Evolutionary conservation across 345 rosid genomes (phyloP).

Genomic region (Limnanthes douglasii): DNA sequence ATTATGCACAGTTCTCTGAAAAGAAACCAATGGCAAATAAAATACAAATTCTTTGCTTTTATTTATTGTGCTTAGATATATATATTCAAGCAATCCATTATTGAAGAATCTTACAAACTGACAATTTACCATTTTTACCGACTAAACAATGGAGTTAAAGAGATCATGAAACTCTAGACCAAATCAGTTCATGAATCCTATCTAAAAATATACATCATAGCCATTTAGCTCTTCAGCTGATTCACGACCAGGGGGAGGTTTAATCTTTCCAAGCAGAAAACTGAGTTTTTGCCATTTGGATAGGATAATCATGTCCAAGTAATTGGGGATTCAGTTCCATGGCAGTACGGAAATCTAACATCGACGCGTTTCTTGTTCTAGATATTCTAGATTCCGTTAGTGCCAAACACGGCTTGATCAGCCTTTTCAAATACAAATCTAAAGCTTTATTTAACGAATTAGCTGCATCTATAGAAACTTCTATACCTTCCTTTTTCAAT

Average conservation of each 20-base stretch:
- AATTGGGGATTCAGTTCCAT: conserved; percentile 49
- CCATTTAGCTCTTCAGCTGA: too few species aligned
- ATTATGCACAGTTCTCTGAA: too few species aligned
- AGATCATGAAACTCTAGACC: too few species aligned
- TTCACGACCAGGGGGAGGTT: conserved; percentile 5
- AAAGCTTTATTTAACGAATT: conserved; percentile 58
- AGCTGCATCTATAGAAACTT: conserved; percentile 38
- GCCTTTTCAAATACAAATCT: conserved; percentile 49
- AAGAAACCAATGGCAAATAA: too few species aligned
- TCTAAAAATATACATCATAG: too few species aligned
- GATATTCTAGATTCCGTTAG: conserved; percentile 32
- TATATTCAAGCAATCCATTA: too few species aligned
- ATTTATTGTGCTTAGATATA: too few species aligned
- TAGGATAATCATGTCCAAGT: conserved; percentile 67
- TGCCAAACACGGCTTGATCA: conserved; percentile 60
- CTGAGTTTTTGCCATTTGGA: conserved; percentile 50
- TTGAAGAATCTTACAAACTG: too few species aligned
- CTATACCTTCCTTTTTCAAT: conserved; percentile 47
- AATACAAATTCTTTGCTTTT: too few species aligned
- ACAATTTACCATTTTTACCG: too few species aligned
- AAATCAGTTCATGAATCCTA: too few species aligned
- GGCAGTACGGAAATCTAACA: conserved; percentile 43
- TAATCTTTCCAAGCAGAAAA: conserved; percentile 25
- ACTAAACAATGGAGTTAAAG: too few species aligned
- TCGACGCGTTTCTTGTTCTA: conserved; percentile 15